Base-by-base conservation (phyloP, 1,284 basidiomycete species). In the Boletus holoroseus region DNA sequence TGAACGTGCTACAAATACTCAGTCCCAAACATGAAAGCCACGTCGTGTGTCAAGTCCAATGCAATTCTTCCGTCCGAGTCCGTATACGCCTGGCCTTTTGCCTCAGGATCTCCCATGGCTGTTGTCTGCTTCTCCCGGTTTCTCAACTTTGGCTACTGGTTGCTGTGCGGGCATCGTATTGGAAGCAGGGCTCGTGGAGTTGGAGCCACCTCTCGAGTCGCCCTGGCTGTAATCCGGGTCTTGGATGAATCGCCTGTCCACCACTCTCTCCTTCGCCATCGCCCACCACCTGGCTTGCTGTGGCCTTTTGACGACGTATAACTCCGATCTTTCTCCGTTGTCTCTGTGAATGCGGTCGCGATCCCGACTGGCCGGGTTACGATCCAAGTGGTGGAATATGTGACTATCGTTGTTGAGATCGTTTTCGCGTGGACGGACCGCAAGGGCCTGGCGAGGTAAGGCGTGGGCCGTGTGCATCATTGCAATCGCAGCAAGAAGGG, bases 311-410 rank as follows among this genome's bases (percentile, higher is more conserved):
- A 13, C 30, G 27, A 46, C 43, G 20, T 36, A 24, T 7, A 26
- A 1, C 15, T 15, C 44, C 13, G 54, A 11, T 39, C 32, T 49
- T 32, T 47, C 43, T 9, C 28, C 37, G 38, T 39, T 30, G n/a
- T 41, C 44, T 42, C 36, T 38, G 30, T 47, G 35, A 8, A 18
- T n/a, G 30, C 18, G 50, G 20, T 53, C 47, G 38, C 47, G 60
- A 37, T 54, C 47, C 11, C 42, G 52, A 48, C 46, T 46, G 43
- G 61, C 61, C 12, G 66, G 59, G 47, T 65, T 68, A n/a, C 65
- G 64, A 42, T 68, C 64, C 46, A 67, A 27, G 49, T 68, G 63
- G 20, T 64, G 64, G 46, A 68, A 67, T 24, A 64, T 15, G 34
- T 64, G 57, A 26, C 40, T 55, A 26, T 66, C 53, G 46, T 64